Evolutionary conservation across 176 grass and related monocot species (phyloP), one percentile per base, ranked within the genome.

Genomic region (Calamus simplicifolius): DNA sequence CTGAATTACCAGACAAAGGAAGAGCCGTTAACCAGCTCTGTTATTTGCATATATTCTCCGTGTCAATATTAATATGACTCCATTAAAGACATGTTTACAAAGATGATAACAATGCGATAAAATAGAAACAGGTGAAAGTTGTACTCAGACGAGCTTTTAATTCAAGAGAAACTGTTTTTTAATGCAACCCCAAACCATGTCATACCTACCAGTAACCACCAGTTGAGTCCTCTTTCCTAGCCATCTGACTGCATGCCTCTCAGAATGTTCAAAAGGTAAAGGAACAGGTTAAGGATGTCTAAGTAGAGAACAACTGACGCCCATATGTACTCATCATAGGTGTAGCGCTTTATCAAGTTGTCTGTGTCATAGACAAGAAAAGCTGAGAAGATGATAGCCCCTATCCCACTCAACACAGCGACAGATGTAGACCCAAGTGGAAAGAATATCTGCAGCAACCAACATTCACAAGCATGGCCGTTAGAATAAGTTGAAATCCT

Each of bases 311-410:
- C 88, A 38, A 98, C 79, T 1, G 93, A 98, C 6, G 93, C 93
- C 93, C 93, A 92, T 21, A 98, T 98, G 78, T 98, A 98, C 54
- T 98, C 93, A 13, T 98, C 93, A n/a, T 98, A 98, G 25, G 58
- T 81, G 63, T 98, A 86, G 51, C 87, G 87, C 69, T 62, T 98
- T 38, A 98, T 98, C 71, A 98, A 75, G 59, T 73, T 88, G 52
- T 98, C 93, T 0, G 93, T 98, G 81, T 98, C 93, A 19, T 98
- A 98, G 29, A 98, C 70, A 16, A 98, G 71, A 79, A 89, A 98
- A 31, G 79, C 87, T 69, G 93, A 70, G 81, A 98, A 98, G 17
- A 98, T 57, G n/a, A 98, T 62, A 56, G 87, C 93, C 52, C 93
- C 93, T 38, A 85, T 64, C 56, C 84, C 93, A 1, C 87, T 84